These are phyloP conservation scores for Ascomycota sp. DNA, from an alignment of 2,329 filamentous ascomycete genomes.

Conservation along the genomic window DNA sequence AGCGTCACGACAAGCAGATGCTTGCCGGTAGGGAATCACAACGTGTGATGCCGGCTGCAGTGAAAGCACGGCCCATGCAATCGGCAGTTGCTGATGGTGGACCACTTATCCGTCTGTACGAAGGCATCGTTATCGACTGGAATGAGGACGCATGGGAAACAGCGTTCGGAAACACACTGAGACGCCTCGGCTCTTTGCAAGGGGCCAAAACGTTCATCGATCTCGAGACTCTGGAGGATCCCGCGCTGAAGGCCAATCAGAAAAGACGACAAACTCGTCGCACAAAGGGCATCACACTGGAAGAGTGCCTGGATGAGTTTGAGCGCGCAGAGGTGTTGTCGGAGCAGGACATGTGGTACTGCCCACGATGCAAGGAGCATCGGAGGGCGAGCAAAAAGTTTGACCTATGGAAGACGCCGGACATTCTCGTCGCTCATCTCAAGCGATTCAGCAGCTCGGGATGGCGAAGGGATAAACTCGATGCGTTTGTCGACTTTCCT, in stretches of 20 bases:
- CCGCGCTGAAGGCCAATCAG: conserved; percentile 42
- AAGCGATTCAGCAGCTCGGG: conserved; percentile 83
- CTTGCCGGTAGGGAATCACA: conserved; percentile 16
- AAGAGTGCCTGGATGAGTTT: conserved; percentile 85
- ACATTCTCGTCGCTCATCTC: conserved; percentile 83
- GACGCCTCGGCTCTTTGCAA: conserved; percentile 20
- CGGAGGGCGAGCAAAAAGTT: conserved; percentile 87
- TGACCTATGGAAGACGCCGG: conserved; percentile 87
- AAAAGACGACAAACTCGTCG: conserved; percentile 32
- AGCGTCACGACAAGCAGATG: conserved; percentile 21
- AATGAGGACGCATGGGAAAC: conserved; percentile 42
- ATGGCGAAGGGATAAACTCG: conserved; percentile 70
- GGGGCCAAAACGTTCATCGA: conserved; percentile 36
- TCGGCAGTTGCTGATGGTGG: conserved; percentile 24
- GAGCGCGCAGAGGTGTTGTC: conserved; percentile 84
- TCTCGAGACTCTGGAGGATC: conserved; percentile 32
- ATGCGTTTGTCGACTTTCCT: conserved; percentile 78
- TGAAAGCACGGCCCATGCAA: conserved; percentile 15
- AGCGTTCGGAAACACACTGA: conserved; percentile 35
- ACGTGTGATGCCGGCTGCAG: conserved; percentile 5
- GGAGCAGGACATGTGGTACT: conserved; percentile 94
- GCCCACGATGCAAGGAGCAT: conserved; percentile 83
- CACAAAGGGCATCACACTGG: conserved; percentile 50
- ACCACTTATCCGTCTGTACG: conserved; percentile 54
- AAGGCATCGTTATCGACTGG: conserved; percentile 81